Evolutionary conservation across 345 rosid species (phyloP).

Genomic region (Gossypium ekmanianum): DNA sequence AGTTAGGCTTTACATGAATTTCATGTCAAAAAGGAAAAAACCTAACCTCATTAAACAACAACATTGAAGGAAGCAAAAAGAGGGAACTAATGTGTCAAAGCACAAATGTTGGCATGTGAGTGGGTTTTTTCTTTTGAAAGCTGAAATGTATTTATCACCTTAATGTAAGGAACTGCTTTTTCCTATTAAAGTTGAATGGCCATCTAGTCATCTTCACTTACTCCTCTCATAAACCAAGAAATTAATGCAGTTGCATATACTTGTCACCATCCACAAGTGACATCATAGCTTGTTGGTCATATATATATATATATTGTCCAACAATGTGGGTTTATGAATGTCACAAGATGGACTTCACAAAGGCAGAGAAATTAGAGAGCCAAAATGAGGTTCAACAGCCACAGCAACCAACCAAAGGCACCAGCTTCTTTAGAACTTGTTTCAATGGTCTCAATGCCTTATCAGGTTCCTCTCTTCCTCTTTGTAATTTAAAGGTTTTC

Average conservation of each 20-base stretch:
- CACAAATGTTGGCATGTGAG: not conserved
- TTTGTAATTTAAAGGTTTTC: not conserved
- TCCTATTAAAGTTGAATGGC: constrained; percentile 18
- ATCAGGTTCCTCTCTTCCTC: constrained; percentile 37
- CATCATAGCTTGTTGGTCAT: not conserved
- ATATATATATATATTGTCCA: constrained; percentile 4
- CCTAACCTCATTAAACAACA: not conserved
- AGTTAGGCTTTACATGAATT: not conserved
- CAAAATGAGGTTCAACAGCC: constrained; percentile 31
- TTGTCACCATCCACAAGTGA: not conserved
- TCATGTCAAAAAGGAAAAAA: not conserved
- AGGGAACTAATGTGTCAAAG: not conserved
- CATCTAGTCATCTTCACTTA: constrained; percentile 45
- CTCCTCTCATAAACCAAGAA: constrained; percentile 17
- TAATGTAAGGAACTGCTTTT: constrained; percentile 1
- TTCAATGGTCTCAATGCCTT: constrained; percentile 64
- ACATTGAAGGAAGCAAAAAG: not conserved
- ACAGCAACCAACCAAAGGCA: constrained; percentile 35
- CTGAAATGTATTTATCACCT: not conserved
- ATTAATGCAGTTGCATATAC: not conserved
- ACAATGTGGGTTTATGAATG: not conserved
- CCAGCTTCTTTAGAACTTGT: constrained; percentile 55
- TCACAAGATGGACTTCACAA: constrained; percentile 16
- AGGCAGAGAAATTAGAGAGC: constrained; percentile 32
- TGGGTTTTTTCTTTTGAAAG: constrained; percentile 12